A percentile compares a stretch with the other conserved stretches of the same genome.
phyloP scores from a whole-genome alignment of 257 asterid genomes.

The Solanum ahanhuiri region DNA sequence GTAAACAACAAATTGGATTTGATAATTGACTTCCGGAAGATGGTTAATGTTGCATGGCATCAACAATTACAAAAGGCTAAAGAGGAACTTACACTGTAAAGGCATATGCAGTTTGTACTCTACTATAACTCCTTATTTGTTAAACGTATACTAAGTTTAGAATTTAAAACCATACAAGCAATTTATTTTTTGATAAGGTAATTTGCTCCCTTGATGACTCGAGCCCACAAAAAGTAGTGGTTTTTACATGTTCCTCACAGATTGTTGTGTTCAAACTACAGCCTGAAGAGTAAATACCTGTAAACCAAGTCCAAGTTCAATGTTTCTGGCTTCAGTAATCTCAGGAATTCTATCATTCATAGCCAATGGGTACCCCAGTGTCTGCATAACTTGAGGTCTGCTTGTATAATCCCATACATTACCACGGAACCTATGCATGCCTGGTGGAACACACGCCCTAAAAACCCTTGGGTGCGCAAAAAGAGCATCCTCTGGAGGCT shows the following conservation, averaged over 20 bases:
- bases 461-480: slow-evolving; percentile 94
- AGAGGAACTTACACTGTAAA: neutral
- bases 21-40: neutral
- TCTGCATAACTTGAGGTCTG: slow-evolving; percentile 71
- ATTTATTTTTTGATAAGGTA: neutral
- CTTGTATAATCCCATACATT: slow-evolving; percentile 91
- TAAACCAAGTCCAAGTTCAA: slow-evolving; percentile 96
- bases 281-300: slow-evolving; percentile 40
- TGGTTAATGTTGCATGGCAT: neutral
- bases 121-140: neutral
- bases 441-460: slow-evolving; percentile 99
- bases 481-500: slow-evolving; percentile 95
- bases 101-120: neutral
- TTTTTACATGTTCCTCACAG: rapidly evolving
- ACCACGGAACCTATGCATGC: slow-evolving; percentile 97
- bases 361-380: slow-evolving; percentile 73
- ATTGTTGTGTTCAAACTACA: neutral
- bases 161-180: neutral
- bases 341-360: slow-evolving; percentile 67
- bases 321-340: slow-evolving; percentile 89
- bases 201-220: neutral
- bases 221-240: neutral
- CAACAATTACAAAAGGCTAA: neutral
- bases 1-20: neutral
- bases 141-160: neutral